Base-by-base conservation (phyloP, 2,329 filamentous ascomycete species). In the Colletotrichum sp. region DNA sequence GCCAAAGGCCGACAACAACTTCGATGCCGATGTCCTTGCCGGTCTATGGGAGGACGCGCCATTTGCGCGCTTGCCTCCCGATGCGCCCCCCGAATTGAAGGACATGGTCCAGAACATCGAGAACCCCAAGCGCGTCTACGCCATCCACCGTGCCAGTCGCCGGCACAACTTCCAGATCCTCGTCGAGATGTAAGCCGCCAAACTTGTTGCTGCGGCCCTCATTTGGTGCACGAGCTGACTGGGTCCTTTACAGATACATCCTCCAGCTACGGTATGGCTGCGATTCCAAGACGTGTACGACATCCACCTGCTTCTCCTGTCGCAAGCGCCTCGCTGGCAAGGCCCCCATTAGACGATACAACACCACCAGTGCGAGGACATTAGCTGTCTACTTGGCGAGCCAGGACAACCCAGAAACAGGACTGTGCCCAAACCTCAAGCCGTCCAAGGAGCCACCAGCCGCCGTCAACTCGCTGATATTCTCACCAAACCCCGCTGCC, bases 241-340 rank as follows among this genome's bases (percentile, higher is more conserved):
- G 61, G 77, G 63, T 36, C 72, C 43, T 12, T 74, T 65, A 75
- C 78, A 96, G 95, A 80, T 98, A 95, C 82, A 92, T 96, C 66
- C 88, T 91, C 39, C 96, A 98, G 84, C 91, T 98, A n/a, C 92
- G 95, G 72, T 90, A 94, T 78, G 96, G 96, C 78, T 98, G 96
- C 82, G 92, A 91, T 77, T 91, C 90, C 78, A 86, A 89, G 69
- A 87, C 89, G 68, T 98, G 96, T 84, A 88, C 88, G 43, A 96
- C 93, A 2, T 86, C 95, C 16, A 96, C 95, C 16, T 98, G 96
- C 85, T 94, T 96, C 81, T 95, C 93, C 77, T 95, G 92, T 82
- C 92, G 94, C 71, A 94, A 91, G 83, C 91, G 94, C 78, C 86
- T 93, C 55, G 90, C 92, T 30, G 91, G 90, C 39, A 91, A 92